Conservation (phyloP, 208 protist species). For the Kentomonas sorsogonicus region DNA sequence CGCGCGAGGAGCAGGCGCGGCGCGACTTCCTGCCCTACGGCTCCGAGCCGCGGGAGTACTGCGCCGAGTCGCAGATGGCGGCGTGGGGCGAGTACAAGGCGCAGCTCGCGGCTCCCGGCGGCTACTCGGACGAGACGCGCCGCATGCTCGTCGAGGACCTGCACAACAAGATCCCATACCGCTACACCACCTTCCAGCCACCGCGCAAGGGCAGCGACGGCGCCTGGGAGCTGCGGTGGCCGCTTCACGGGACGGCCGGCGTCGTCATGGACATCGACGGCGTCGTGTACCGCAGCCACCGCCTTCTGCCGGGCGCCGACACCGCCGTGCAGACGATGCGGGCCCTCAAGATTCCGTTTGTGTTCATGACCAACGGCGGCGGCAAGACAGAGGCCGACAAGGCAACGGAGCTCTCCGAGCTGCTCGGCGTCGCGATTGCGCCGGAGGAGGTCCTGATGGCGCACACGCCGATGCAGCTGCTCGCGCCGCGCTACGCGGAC, state of each 20-base stretch:
- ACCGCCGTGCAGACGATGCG: constrained; percentile 53
- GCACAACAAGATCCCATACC: constrained; percentile 71
- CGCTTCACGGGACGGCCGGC: constrained; percentile 68
- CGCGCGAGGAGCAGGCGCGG: too few relatives aligned
- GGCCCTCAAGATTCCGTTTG: constrained; percentile 65
- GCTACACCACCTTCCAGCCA: constrained; percentile 42
- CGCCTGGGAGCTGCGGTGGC: too few relatives aligned
- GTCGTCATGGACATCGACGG: constrained; percentile 86
- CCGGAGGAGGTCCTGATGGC: constrained; percentile 57
- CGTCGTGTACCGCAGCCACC: constrained; percentile 55
- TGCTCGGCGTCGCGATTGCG: constrained; percentile 52
- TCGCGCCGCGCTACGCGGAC: constrained; percentile 38
- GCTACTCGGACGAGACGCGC: too few relatives aligned
- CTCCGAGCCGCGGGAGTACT: constrained; percentile 52
- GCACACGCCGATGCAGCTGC: constrained; percentile 77
- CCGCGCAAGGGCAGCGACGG: too few relatives aligned
- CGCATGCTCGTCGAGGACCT: too few relatives aligned
- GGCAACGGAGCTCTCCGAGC: constrained; percentile 52
- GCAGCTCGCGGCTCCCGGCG: constrained; percentile 9
- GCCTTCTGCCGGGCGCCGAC: constrained; percentile 69
- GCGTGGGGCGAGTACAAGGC: constrained; percentile 72
- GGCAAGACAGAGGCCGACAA: constrained; percentile 60
- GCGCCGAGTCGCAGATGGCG: constrained; percentile 57
- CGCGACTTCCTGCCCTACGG: constrained; percentile 78
- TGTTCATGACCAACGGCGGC: constrained; percentile 85